Conservation (phyloP, 805 yeast genomes). For the Naumovozyma castellii region DNA sequence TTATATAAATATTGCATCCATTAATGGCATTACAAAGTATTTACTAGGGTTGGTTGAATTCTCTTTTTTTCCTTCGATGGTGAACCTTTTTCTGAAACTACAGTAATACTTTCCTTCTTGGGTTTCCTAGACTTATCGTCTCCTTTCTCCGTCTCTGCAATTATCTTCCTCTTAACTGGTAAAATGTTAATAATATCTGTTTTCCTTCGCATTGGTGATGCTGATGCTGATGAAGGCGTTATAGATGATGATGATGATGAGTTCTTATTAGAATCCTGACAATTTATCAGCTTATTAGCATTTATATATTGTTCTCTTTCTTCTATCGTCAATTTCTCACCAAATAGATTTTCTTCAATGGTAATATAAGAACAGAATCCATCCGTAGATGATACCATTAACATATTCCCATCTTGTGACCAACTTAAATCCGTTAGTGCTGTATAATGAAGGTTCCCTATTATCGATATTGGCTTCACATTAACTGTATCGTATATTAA, state of each 20-base stretch:
- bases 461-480: slow-evolving; percentile 57
- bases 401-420: slow-evolving; percentile 63
- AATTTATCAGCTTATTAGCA: not conserved
- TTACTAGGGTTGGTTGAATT: slow-evolving; percentile 16
- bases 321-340: slow-evolving; percentile 31
- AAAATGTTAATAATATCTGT: slow-evolving; percentile 13
- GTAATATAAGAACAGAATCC: slow-evolving; percentile 75
- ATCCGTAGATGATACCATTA: slow-evolving; percentile 78
- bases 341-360: slow-evolving; percentile 46
- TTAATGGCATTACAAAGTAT: not conserved
- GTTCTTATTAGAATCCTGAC: not conserved
- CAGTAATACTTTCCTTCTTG: not conserved
- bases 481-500: slow-evolving; percentile 72
- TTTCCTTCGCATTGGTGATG: not conserved
- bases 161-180: slow-evolving; percentile 14
- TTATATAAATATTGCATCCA: no score
- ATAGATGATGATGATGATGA: not conserved
- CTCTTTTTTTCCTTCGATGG: slow-evolving; percentile 12
- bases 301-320: slow-evolving; percentile 1
- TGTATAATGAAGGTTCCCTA: slow-evolving; percentile 77
- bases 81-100: not conserved
- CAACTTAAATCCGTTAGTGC: slow-evolving; percentile 82
- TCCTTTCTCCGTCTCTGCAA: not conserved
- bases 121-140: not conserved
- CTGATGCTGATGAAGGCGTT: not conserved